These are phyloP conservation scores for Cochlearia excelsa DNA, from an alignment of 345 rosid species.

Conservation along the genomic window DNA sequence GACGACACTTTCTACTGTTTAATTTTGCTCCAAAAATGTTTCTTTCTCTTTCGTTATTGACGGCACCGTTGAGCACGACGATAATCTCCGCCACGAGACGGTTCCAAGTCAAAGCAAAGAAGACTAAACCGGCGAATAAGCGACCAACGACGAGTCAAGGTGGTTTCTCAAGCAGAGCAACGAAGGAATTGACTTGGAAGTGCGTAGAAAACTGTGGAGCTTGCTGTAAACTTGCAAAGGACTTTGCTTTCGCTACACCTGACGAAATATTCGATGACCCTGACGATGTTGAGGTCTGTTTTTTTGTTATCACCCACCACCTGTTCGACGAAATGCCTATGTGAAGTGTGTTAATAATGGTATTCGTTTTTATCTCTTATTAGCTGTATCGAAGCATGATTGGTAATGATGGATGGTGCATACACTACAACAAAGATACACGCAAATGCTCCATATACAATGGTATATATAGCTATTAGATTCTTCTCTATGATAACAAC, in stretches of 20 bases:
- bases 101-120: constrained; percentile 24
- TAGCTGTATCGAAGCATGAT: constrained; percentile 53
- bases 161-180: constrained; percentile 42
- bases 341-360: background rate
- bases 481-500: background rate
- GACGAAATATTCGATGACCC: constrained; percentile 72
- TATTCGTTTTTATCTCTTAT: background rate
- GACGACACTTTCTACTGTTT: too few relatives aligned
- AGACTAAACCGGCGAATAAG: constrained; percentile 19
- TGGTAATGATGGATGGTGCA: constrained; percentile 87
- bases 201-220: constrained; percentile 82
- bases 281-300: constrained; percentile 52
- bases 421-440: constrained; percentile 64
- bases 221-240: constrained; percentile 86
- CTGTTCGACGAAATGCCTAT: constrained; percentile 45
- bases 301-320: constrained; percentile 23
- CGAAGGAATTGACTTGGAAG: constrained; percentile 55
- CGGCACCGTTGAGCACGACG: constrained; percentile 13
- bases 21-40: constrained; percentile 25
- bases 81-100: constrained; percentile 18
- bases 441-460: constrained; percentile 83
- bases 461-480: constrained; percentile 34
- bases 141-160: constrained; percentile 22
- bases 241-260: constrained; percentile 64
- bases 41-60: constrained; percentile 15